Evolutionary conservation across 768 basidiomycete genomes (phyloP), one percentile per base, ranked within the genome.

Genomic region (Rhizopogon rudus): DNA sequence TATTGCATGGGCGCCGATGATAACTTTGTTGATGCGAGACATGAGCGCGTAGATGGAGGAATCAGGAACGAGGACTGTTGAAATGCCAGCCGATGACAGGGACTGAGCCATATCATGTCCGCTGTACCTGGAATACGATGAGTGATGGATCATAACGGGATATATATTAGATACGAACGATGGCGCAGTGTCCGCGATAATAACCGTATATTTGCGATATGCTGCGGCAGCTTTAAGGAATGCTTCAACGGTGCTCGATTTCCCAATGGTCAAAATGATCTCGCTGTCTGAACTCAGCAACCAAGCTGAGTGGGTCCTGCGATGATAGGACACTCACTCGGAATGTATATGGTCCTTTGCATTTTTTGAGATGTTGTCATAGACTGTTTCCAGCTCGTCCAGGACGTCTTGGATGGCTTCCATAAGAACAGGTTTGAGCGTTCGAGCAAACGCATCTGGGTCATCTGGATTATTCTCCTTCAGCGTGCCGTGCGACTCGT

Each of bases 261-360:
- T 84, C n/a, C 95, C 94, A 50, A 98, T 81, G 2, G 92, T 96
- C 53, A 96, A 70, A 59, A 99, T 92, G 61, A 98, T 94, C 72
- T 98, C 96, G 61, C 96, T 96, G 64, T 3, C 31, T 52, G 40
- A 28, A 28, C 29, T 49, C 25, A 20, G 44, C 3, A 37, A 50
- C 37, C 45, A 52, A 29, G 39, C 6, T 14, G 33, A 44, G 3
- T 8, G 12, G 10, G 35, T 13, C 13, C 6, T 20, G 28, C 13
- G n/a, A 53, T 52, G 6, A 50, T 6, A 28, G 0, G 2, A 31
- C 16, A 74, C 91, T 67, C 66, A 98, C 96, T 97, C 94, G n/a
- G 94, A 93, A 69, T 98, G 96, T 57, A 99, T 90, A 67, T 98
- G 95, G 68, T 97, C 94, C 71, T 84, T 89, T 2, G 95, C 93